Conservation (phyloP, 2,329 filamentous ascomycete genomes). For the Waltergamsia citrina region DNA sequence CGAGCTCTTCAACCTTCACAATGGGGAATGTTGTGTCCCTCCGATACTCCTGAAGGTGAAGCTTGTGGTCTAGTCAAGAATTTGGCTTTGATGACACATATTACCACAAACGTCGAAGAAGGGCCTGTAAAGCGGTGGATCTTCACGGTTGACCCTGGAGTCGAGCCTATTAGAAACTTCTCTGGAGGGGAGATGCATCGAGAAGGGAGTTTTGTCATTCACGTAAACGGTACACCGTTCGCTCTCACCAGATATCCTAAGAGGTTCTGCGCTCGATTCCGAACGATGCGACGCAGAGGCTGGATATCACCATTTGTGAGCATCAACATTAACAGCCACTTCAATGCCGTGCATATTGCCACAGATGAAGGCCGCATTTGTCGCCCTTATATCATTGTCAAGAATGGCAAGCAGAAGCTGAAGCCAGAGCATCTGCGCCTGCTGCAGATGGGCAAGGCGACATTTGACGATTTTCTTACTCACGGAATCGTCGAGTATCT, state of each 20-base stretch:
- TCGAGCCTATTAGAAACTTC: constrained; percentile 62
- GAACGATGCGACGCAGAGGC: constrained; percentile 78
- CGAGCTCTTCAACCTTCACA: constrained; percentile 94
- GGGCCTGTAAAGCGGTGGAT: constrained; percentile 80
- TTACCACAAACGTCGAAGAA: constrained; percentile 93
- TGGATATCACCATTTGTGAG: constrained; percentile 94
- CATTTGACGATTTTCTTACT: constrained; percentile 90
- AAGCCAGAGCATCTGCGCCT: constrained; percentile 69
- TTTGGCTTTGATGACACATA: constrained; percentile 96
- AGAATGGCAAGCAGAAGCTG: constrained; percentile 75
- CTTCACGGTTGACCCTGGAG: constrained; percentile 77
- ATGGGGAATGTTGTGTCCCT: constrained; percentile 95
- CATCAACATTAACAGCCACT: constrained; percentile 91
- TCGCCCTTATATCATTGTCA: constrained; percentile 89
- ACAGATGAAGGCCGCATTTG: constrained; percentile 97
- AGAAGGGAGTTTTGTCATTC: constrained; percentile 78
- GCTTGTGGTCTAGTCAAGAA: constrained; percentile 98
- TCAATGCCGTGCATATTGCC: constrained; percentile 85
- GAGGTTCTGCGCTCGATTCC: constrained; percentile 75
- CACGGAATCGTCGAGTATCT: constrained; percentile 91
- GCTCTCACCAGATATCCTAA: constrained; percentile 82
- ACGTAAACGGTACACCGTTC: constrained; percentile 91
- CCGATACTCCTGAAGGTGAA: constrained; percentile 97
- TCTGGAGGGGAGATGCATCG: constrained; percentile 78
- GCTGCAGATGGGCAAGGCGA: constrained; percentile 72